A percentile compares a stretch with the other conserved stretches of the same genome.
Evolutionary conservation across 148 eudicot genomes (phyloP).

Genomic region (Heliamphora exappendiculata): DNA sequence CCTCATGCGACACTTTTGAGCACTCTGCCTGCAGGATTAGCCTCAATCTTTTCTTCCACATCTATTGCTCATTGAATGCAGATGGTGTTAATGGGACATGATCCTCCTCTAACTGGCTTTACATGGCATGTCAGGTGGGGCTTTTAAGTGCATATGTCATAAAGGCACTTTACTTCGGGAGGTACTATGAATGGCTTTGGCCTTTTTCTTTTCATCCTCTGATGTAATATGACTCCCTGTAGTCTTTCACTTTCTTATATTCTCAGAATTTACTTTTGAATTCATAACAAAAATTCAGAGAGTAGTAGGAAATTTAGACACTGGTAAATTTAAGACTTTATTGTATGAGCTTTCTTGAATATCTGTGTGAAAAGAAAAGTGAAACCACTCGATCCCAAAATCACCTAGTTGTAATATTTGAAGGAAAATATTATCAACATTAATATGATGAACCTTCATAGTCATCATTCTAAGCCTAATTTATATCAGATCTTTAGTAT

Average conservation of each 20-base stretch:
- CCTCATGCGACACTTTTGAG: too few species aligned
- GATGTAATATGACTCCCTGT: not conserved
- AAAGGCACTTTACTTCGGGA: slow-evolving; percentile 84
- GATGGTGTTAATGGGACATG: not conserved
- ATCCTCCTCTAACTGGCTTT: slow-evolving; percentile 16
- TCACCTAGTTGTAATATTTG: not conserved
- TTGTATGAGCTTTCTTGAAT: not conserved
- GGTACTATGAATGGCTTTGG: slow-evolving; percentile 32
- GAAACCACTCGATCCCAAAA: not conserved
- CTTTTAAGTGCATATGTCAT: slow-evolving; percentile 75
- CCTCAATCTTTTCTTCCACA: not conserved
- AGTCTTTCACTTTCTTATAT: not conserved
- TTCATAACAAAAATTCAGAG: too few species aligned
- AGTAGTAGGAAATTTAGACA: not conserved
- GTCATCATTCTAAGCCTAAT: not conserved
- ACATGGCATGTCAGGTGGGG: slow-evolving; percentile 51
- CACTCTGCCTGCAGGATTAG: too few species aligned
- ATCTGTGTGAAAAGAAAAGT: not conserved
- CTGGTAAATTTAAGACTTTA: not conserved
- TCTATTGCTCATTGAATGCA: not conserved
- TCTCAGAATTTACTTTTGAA: not conserved
- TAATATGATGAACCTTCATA: not conserved
- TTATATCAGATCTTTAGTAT: not conserved
- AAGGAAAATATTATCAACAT: not conserved
- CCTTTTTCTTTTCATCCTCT: not conserved